Percentiles rank a stretch among this genome's conserved stretches.
phyloP scores from a whole-genome alignment of 495 filamentous ascomycete species.

The Hypoxylon perforatum region DNA sequence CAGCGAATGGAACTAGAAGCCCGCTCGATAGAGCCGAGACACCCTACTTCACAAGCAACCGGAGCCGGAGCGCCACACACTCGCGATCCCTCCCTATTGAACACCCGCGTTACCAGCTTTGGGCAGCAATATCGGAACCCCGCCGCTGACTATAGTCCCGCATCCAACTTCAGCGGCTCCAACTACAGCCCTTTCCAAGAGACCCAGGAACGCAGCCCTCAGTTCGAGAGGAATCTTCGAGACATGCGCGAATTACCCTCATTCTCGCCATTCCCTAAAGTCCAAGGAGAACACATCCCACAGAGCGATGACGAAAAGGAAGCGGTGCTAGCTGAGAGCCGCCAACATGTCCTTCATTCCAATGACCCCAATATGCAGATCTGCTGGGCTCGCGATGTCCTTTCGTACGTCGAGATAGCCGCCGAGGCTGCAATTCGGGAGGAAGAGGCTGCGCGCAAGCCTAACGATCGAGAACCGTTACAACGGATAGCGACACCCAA shows the following conservation, averaged over 20 bases:
- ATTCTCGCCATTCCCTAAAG: constrained; percentile 91
- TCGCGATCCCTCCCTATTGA: constrained; percentile 48
- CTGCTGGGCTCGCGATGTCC: constrained; percentile 92
- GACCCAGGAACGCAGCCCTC: constrained; percentile 30
- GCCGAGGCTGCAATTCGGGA: constrained; percentile 72
- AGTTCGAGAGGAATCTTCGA: constrained; percentile 40
- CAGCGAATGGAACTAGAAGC: constrained; percentile 89
- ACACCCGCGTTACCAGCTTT: constrained; percentile 44
- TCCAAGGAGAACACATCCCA: constrained; percentile 89
- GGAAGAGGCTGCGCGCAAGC: constrained; percentile 31
- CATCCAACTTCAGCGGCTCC: constrained; percentile 56
- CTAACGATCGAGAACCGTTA: constrained; percentile 68
- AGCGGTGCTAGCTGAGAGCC: constrained; percentile 82
- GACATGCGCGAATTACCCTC: constrained; percentile 72
- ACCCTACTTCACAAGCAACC: constrained; percentile 29
- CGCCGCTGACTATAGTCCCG: constrained; percentile 44
- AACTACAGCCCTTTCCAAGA: constrained; percentile 61
- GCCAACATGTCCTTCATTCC: constrained; percentile 85
- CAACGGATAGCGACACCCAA: constrained; percentile 81
- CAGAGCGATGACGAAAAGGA: constrained; percentile 95
- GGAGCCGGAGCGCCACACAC: constrained; percentile 46
- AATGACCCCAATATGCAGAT: constrained; percentile 97
- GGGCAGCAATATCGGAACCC: constrained; percentile 46
- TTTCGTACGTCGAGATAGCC: constrained; percentile 88
- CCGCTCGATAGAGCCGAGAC: constrained; percentile 56